Percentiles rank a stretch among this genome's conserved stretches.
These are phyloP conservation scores for Russula foetens DNA, from an alignment of 768 basidiomycete genomes.

Conservation along the genomic window DNA sequence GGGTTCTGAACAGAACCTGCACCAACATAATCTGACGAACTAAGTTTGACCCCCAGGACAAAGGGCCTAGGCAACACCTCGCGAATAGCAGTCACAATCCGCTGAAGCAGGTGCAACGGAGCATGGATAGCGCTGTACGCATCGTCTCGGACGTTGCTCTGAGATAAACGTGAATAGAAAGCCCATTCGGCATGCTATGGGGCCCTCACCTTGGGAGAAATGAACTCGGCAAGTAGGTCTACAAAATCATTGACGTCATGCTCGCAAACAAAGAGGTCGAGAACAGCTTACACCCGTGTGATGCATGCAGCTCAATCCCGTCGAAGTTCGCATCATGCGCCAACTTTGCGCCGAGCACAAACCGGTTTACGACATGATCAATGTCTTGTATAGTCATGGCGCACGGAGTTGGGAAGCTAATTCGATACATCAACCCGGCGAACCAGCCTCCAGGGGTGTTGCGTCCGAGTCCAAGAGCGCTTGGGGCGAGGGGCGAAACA, in stretches of 20 bases:
- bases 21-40: conserved; percentile 63
- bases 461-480: conserved; percentile 44
- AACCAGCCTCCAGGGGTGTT: conserved; percentile 22
- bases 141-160: conserved; percentile 53
- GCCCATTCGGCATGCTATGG: neutral
- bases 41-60: conserved; percentile 71
- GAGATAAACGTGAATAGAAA: neutral
- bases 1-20: conserved; percentile 21
- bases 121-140: conserved; percentile 42
- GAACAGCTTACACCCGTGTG: conserved; percentile 63
- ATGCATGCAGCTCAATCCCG: conserved; percentile 77
- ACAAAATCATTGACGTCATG: neutral
- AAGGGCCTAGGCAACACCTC: conserved; percentile 47
- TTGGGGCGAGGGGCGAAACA: conserved; percentile 61
- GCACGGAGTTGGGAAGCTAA: conserved; percentile 55
- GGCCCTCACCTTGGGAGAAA: conserved; percentile 54
- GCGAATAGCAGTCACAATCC: conserved; percentile 51
- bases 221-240: conserved; percentile 77
- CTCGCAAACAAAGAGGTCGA: neutral
- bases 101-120: conserved; percentile 48
- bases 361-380: conserved; percentile 47
- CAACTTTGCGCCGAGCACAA: conserved; percentile 57
- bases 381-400: conserved; percentile 57
- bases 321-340: conserved; percentile 71
- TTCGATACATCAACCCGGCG: conserved; percentile 34